A percentile compares a stretch with the other conserved stretches of the same genome.
phyloP scores from a whole-genome alignment of 2,329 filamentous ascomycete genomes.

The Escovopsis sp. region DNA sequence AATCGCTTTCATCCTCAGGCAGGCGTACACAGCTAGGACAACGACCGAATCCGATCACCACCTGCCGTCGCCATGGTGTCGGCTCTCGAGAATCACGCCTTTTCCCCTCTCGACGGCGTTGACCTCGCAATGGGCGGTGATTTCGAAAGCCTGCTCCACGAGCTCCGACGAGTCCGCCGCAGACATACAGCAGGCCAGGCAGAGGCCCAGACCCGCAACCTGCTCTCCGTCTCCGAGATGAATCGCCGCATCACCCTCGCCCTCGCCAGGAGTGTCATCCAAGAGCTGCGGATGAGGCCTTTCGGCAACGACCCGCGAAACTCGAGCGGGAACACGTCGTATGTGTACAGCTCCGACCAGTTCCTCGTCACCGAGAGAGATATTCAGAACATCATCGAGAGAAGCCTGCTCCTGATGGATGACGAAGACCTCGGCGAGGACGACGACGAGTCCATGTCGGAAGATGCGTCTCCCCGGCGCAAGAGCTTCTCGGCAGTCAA shows the following conservation, averaged over 20 bases:
- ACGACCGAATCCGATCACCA: too few relatives aligned
- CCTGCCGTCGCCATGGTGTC: too few relatives aligned
- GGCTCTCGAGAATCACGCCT: too few relatives aligned
- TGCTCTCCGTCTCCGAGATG: background rate
- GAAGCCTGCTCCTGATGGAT: background rate
- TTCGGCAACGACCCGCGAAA: background rate
- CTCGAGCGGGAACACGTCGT: background rate
- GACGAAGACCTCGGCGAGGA: background rate
- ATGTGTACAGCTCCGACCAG: background rate
- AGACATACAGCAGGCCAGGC: too few relatives aligned
- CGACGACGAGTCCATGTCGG: background rate
- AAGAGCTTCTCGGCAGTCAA: conserved; percentile 7
- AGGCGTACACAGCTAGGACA: too few relatives aligned
- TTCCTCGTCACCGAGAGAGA: background rate
- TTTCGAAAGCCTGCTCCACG: too few relatives aligned
- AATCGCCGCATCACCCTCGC: background rate
- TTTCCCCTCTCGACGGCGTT: too few relatives aligned
- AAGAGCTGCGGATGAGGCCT: background rate
- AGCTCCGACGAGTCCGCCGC: too few relatives aligned
- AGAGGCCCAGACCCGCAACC: background rate
- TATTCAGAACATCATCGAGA: background rate
- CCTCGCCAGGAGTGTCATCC: background rate
- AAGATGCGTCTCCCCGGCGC: background rate
- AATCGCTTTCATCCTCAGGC: too few relatives aligned
- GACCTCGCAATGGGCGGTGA: too few relatives aligned